Base-by-base conservation (phyloP, 331 rosid genomes). In the Saraca asoca region DNA sequence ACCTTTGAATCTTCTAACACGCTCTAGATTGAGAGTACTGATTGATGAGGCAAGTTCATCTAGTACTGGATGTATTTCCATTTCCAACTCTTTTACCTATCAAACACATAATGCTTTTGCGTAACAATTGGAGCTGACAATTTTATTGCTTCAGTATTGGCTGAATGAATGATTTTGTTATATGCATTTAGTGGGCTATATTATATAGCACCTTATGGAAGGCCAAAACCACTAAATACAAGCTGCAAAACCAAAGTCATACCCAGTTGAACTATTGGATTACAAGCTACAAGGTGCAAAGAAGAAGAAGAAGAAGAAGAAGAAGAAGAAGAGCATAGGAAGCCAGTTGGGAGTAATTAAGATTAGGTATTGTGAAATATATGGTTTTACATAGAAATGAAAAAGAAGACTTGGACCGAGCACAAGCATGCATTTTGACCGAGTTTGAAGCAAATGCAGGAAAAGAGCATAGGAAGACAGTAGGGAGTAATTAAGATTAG, bases 1-100 rank as follows among this genome's bases (percentile, higher is more conserved):
- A 35, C 98, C 98, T 86, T 90, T 93, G 69, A 90, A 85, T 81
- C 96, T 84, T 61, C 98, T 81, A 59, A 86, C 96, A 12, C 96
- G 91, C 71, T 90, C 98, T 29, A 93, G 91, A 82, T 85, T 90
- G 59, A 82, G 81, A 18, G 91, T 93, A 81, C 82, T 93, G 70
- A 93, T 81, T 45, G 96, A 75, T 60, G 88, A 75, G 56, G 95
- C 83, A 18, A 93, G 81, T 67, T 90, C 96, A 76, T 93, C 98
- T 58, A 93, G 81, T 64, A 84, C 88, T 10, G 98, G 98, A 81
- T 93, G 83, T 68, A 93, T 84, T 83, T 90, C 91, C 86, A 65
- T 71, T 66, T 81, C 88, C 69, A 93, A 74, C 56, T 82, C 91
- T 34, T 70, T 84, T 61, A 83, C 97, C 98, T 93, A 74, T 68